A percentile compares a stretch with the other conserved stretches of the same genome.
These are phyloP conservation scores for Astragalus glycyphyllos DNA, from an alignment of 306 rosid species.

Conservation along the genomic window DNA sequence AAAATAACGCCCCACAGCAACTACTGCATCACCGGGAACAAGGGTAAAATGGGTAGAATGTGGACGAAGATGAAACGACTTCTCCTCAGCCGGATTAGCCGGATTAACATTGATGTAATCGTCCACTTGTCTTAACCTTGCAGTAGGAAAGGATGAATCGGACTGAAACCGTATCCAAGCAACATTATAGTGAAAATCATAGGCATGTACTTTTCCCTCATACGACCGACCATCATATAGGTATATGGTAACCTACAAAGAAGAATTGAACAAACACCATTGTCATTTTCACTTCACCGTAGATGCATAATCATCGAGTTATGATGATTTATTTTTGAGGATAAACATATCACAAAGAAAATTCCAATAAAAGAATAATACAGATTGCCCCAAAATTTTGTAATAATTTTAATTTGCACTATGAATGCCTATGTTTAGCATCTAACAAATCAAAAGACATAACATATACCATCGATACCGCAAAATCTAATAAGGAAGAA, in stretches of 20 bases:
- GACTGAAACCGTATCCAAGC: constrained; percentile 5
- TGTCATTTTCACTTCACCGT: not conserved
- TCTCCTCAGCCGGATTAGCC: not conserved
- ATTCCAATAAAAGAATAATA: too few species aligned
- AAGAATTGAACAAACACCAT: not conserved
- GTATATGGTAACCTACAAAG: constrained; percentile 1
- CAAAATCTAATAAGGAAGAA: too few species aligned
- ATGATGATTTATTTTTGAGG: too few species aligned
- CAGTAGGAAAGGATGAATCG: not conserved
- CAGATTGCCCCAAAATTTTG: too few species aligned
- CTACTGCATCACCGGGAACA: constrained; percentile 4
- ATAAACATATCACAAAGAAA: too few species aligned
- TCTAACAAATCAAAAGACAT: too few species aligned
- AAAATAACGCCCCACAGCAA: constrained; percentile 19
- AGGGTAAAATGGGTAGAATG: not conserved
- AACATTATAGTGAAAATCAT: constrained; percentile 4
- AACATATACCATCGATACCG: too few species aligned
- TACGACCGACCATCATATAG: not conserved
- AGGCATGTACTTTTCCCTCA: not conserved
- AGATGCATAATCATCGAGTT: not conserved
- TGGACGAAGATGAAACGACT: not conserved
- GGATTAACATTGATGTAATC: constrained; percentile 8
- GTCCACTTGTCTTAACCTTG: not conserved
- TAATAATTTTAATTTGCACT: too few species aligned
- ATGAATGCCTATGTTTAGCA: too few species aligned